Evolutionary conservation across 768 basidiomycete genomes (phyloP).

Genomic region (Suillus alpinus): DNA sequence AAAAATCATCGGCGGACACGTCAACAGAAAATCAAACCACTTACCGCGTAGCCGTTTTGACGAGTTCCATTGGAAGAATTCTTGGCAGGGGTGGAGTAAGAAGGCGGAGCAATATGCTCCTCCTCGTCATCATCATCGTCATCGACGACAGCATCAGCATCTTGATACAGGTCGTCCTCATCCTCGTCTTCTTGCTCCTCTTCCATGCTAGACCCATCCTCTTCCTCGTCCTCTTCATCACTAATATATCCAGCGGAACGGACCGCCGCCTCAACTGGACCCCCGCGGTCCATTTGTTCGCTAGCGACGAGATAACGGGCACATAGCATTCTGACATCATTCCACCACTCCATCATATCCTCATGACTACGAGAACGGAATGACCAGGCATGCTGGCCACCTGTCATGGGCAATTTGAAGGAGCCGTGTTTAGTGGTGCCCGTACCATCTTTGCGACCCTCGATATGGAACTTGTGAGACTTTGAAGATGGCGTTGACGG

Average conservation of each 20-base stretch:
- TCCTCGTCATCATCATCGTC: slow-evolving; percentile 46
- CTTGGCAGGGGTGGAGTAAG: slow-evolving; percentile 52
- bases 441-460: slow-evolving; percentile 80
- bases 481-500: slow-evolving; percentile 65
- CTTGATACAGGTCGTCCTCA: slow-evolving; percentile 45
- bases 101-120: slow-evolving; percentile 51
- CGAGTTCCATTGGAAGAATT: slow-evolving; percentile 40
- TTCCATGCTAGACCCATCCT: slow-evolving; percentile 56
- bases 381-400: slow-evolving; percentile 70
- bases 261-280: slow-evolving; percentile 91
- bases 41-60: slow-evolving; percentile 61
- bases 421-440: slow-evolving; percentile 64
- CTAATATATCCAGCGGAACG: slow-evolving; percentile 84
- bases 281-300: slow-evolving; percentile 89
- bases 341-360: slow-evolving; percentile 99
- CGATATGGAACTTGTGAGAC: slow-evolving; percentile 96
- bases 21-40: slow-evolving; percentile 23
- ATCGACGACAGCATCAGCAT: slow-evolving; percentile 31
- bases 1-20: slow-evolving; percentile 10
- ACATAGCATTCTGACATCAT: slow-evolving; percentile 91
- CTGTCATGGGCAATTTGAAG: slow-evolving; percentile 37
- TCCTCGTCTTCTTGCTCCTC: slow-evolving; percentile 45
- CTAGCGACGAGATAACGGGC: slow-evolving; percentile 92
- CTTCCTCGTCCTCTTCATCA: slow-evolving; percentile 66
- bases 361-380: slow-evolving; percentile 89